These are phyloP conservation scores for Lactifluus piperatus DNA, from an alignment of 768 basidiomycete species.

Conservation along the genomic window DNA sequence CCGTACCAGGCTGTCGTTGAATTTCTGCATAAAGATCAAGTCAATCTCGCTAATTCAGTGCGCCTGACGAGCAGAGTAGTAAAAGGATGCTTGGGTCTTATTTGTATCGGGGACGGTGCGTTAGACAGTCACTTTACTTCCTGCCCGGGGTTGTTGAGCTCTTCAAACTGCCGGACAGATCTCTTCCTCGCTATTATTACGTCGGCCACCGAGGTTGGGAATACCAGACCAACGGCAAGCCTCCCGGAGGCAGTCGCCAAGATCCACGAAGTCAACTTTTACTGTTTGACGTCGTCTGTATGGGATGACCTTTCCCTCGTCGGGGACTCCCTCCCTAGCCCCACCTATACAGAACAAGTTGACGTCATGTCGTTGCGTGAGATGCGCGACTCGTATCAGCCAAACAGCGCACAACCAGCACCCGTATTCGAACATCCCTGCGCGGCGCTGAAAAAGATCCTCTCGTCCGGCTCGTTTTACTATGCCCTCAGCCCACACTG, in stretches of 20 bases:
- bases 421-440: conserved; percentile 89
- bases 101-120: conserved; percentile 63
- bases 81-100: conserved; percentile 79
- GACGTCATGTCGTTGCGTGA: conserved; percentile 37
- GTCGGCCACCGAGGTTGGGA: conserved; percentile 66
- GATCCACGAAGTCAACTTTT: conserved; percentile 87
- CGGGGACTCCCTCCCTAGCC: conserved; percentile 45
- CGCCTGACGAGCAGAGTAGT: conserved; percentile 62
- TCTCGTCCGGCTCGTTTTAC: conserved; percentile 91
- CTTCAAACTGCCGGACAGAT: conserved; percentile 35
- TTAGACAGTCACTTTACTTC: background rate
- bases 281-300: conserved; percentile 68
- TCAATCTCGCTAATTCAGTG: conserved; percentile 57
- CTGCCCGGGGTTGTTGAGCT: too few species aligned
- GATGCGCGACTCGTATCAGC: conserved; percentile 36
- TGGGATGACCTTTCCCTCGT: conserved; percentile 71
- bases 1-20: conserved; percentile 74
- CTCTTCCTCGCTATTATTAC: conserved; percentile 81
- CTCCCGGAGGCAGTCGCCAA: conserved; percentile 63
- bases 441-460: conserved; percentile 77
- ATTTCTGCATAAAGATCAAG: conserved; percentile 64
- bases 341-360: conserved; percentile 43
- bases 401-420: conserved; percentile 30
- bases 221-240: conserved; percentile 50
- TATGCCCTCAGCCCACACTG: conserved; percentile 75